Conservation (phyloP, 164 flowering plant species). For the Cinnamomum chago region DNA sequence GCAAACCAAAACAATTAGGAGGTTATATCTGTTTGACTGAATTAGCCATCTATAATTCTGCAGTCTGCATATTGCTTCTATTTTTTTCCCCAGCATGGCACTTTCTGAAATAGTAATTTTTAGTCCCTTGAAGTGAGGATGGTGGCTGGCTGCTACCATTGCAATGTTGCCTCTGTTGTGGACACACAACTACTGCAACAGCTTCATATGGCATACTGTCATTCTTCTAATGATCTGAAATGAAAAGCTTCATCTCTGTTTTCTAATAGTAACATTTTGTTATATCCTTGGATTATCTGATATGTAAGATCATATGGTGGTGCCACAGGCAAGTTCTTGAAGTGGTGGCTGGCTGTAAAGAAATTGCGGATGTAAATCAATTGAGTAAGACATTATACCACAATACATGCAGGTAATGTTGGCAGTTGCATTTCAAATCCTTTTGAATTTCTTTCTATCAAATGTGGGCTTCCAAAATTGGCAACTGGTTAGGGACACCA, state of each 20-base stretch:
- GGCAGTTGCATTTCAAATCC: neutral
- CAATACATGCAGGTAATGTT: constrained; percentile 87
- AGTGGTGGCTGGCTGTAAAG: constrained; percentile 92
- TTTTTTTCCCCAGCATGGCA: neutral
- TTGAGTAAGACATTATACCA: constrained; percentile 69
- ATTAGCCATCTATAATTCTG: too few relatives aligned
- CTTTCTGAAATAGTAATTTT: too few relatives aligned
- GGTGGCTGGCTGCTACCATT: neutral
- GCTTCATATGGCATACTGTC: neutral
- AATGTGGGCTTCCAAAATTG: neutral
- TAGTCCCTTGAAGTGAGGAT: neutral
- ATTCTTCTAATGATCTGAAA: neutral
- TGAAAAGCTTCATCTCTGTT: neutral
- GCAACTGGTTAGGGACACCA: neutral
- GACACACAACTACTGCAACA: too few relatives aligned
- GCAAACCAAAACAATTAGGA: too few relatives aligned
- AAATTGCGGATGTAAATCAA: constrained; percentile 51
- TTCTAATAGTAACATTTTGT: neutral
- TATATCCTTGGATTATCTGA: neutral
- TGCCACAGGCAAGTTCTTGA: constrained; percentile 91
- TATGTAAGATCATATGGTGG: neutral
- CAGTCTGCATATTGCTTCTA: neutral
- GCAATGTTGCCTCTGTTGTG: neutral
- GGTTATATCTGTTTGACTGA: too few relatives aligned
- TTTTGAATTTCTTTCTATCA: neutral